Evolutionary conservation across 106 monocot species (phyloP), one percentile per base, ranked within the genome.

Genomic region (Dactylorhiza incarnata): DNA sequence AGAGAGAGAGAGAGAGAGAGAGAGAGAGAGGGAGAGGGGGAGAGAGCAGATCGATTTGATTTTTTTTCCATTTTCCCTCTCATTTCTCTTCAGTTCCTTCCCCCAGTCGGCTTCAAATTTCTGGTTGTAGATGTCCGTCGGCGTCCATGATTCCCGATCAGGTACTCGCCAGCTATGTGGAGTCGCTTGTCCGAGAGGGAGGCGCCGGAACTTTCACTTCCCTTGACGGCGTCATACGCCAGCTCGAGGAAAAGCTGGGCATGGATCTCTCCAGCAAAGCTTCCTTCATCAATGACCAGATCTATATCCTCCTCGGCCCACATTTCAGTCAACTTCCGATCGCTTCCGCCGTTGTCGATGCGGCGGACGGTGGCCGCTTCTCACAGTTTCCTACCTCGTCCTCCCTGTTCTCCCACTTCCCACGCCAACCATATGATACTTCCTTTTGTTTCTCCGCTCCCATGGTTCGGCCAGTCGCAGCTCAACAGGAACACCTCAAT

Each of bases 261-360:
- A 65, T 65, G 65, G 65, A 65, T 65, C 65, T 65, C 65, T 65
- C 65, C 65, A 65, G 65, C 65, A 65, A 65, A 65, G 65, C 65
- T 11, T 65, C 65, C 29, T 65, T 65, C 26, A 65, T 65, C 65
- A 65, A 65, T 12, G 26, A 65, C 11, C 65, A 65, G 29, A 65
- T 65, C 65, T 65, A 29, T 29, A 29, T 65, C 9, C 65, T 65
- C 65, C 65, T 65, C 26, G 65, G 65, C 13, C 29, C 65, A 5
- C 65, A 24, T 26, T 65, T 29, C 29, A 12, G 26, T 65, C 65
- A 65, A 29, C 29, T 26, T 65, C 65, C 26, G 1, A 26, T 26
- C 12, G 22, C 63, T 63, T 65, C 65, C 29, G 9, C 65, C 2
- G 65, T 29, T 26, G 26, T 65, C 26, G 29, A 65, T 65, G 17